Percentiles rank a stretch among this genome's conserved stretches.
phyloP scores from a whole-genome alignment of 2,329 filamentous ascomycete genomes.

The Paracamarosporium sp. region DNA sequence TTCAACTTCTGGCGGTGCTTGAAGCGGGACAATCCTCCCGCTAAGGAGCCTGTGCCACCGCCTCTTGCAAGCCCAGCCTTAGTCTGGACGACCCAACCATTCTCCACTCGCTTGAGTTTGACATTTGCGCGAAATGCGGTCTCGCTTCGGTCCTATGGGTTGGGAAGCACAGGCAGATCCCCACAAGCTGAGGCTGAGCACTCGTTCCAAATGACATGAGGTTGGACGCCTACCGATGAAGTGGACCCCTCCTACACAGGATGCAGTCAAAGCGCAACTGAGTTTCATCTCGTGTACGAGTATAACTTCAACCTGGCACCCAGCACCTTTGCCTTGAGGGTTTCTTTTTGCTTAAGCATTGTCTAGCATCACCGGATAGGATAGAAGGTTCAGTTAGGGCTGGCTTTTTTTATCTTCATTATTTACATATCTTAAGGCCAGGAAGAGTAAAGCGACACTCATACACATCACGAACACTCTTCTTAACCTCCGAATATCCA shows the following conservation, averaged over 20 bases:
- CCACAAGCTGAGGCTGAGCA: slow-evolving; percentile 40
- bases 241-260: slow-evolving; percentile 20
- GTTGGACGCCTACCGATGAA: slow-evolving; percentile 31
- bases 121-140: slow-evolving; percentile 14
- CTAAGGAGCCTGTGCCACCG: slow-evolving; percentile 32
- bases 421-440: slow-evolving; percentile 11
- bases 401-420: slow-evolving; percentile 18
- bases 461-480: neutral
- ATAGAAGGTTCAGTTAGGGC: slow-evolving; percentile 20
- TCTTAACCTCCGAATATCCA: neutral
- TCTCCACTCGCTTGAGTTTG: slow-evolving; percentile 3
- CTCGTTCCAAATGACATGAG: slow-evolving; percentile 23
- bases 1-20: slow-evolving; percentile 19
- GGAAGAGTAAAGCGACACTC: neutral
- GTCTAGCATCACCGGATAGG: slow-evolving; percentile 7
- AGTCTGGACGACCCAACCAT: slow-evolving; percentile 2
- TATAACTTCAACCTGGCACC: slow-evolving; percentile 34
- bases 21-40: slow-evolving; percentile 6
- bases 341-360: slow-evolving; percentile 15
- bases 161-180: slow-evolving; percentile 21
- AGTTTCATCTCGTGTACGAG: slow-evolving; percentile 27
- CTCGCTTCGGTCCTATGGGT: slow-evolving; percentile 16
- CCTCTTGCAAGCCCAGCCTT: slow-evolving; percentile 20
- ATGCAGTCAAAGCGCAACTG: slow-evolving; percentile 23
- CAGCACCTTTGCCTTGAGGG: slow-evolving; percentile 11